Base-by-base conservation (phyloP, 257 asterid species). In the Solanum corneliomulleri region DNA sequence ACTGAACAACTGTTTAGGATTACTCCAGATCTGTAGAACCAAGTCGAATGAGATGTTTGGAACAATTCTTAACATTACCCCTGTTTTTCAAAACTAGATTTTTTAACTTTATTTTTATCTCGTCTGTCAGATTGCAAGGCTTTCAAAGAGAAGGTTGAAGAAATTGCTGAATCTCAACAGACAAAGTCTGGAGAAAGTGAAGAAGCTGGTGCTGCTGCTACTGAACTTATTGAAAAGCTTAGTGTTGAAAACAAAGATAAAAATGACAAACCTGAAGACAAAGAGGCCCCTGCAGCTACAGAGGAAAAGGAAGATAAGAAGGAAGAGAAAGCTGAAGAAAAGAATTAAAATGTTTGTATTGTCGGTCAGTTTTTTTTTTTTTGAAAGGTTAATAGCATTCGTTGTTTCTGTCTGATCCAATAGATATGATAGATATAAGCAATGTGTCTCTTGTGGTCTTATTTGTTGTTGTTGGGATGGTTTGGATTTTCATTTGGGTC, bases 121-220 rank as follows among this genome's bases (percentile, higher is more conserved):
- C 85, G 7, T 80, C 77, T 15, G 60, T 85, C 92, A 96, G 99
- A 95, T 89, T 95, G 98, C 98, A 93, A 92, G 84, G 25, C 93
- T 33, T 96, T 95, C 89, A 94, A 94, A 89, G 96, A 95, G 37
- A 92, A 88, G 91, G 90, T 94, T 64, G 94, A 91, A 89, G 95
- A 94, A 84, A 90, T 96, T 87, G 91, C 96, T 14, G 96, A 95
- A 87, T 92, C 98, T 77, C 92, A 89, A 86, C 85, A 89, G 27
- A 85, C 86, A 68, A 91, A 83, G 33, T 82, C 89, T 56, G 92
- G 70, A 81, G 96, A 91, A 14, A 87, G 90, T 25, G 90, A 92
- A 90, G 96, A 92, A 91, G 95, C 87, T 58, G 86, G 66, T 3
- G 82, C 93, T 70, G 97, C 95, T 89, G 94, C 98, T 18, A 80